Conservation (phyloP, 306 rosid species). For the Benincasa hispida region DNA sequence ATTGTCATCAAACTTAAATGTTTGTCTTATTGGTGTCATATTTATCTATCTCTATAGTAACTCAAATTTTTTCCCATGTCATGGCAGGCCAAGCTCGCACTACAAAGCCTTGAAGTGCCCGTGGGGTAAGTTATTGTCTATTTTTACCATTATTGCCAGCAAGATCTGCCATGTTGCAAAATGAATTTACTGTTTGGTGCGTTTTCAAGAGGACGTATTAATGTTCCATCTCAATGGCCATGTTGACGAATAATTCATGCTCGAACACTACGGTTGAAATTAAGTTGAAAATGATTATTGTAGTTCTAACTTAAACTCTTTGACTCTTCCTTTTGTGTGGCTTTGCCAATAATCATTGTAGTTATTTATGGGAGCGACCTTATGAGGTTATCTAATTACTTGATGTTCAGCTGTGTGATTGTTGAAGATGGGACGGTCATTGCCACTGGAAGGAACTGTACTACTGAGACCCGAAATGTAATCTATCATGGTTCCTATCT, state of each 20-base stretch:
- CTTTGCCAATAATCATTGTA: background rate
- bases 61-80: background rate
- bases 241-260: background rate
- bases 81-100: slow-evolving; percentile 54
- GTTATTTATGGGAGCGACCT: background rate
- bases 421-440: slow-evolving; percentile 63
- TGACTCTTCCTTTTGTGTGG: background rate
- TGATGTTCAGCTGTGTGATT: slow-evolving; percentile 54
- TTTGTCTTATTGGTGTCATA: background rate
- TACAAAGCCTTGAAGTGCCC: slow-evolving; percentile 78
- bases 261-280: background rate
- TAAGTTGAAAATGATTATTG: background rate
- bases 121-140: slow-evolving; percentile 44
- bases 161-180: background rate
- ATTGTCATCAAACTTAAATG: background rate
- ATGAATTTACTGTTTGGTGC: background rate
- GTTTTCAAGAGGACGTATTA: background rate
- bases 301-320: background rate
- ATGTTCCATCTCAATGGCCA: background rate
- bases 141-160: background rate
- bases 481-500: slow-evolving; percentile 3
- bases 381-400: slow-evolving; percentile 2
- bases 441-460: slow-evolving; percentile 75
- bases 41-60: background rate
- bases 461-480: slow-evolving; percentile 81